These are phyloP conservation scores for Escovopsis weberi DNA, from an alignment of 2,329 filamentous ascomycete species.

Conservation along the genomic window DNA sequence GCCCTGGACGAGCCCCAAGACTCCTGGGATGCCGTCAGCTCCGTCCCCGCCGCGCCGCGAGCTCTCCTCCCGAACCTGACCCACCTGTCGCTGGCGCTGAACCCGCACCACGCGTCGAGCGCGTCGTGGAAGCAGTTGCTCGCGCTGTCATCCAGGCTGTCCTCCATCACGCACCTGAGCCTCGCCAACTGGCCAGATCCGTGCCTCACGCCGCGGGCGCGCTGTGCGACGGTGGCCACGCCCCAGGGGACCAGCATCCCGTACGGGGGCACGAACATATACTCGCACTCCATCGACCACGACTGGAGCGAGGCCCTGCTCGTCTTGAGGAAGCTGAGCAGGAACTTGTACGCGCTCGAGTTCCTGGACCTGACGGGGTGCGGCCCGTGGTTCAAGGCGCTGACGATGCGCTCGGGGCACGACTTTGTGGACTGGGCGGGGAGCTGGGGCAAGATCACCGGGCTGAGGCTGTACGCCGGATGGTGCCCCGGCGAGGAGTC, in stretches of 20 bases:
- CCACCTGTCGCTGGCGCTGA: slow-evolving; percentile 42
- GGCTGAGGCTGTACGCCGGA: slow-evolving; percentile 30
- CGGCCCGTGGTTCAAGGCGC: slow-evolving; percentile 35
- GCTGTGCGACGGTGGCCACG: slow-evolving; percentile 30
- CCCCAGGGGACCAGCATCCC: slow-evolving; percentile 29
- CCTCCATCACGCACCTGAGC: slow-evolving; percentile 43
- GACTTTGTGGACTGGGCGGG: slow-evolving; percentile 39
- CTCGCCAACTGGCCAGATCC: slow-evolving; percentile 49
- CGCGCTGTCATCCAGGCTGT: slow-evolving; percentile 34
- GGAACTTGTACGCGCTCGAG: slow-evolving; percentile 40
- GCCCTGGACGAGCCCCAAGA: slow-evolving; percentile 25
- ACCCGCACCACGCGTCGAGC: slow-evolving; percentile 17
- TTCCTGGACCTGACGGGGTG: slow-evolving; percentile 49
- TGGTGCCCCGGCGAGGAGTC: slow-evolving; percentile 23
- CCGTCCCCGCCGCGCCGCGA: slow-evolving; percentile 15
- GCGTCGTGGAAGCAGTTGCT: slow-evolving; percentile 47
- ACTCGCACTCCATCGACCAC: slow-evolving; percentile 42
- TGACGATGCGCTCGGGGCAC: slow-evolving; percentile 27
- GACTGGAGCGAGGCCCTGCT: slow-evolving; percentile 46
- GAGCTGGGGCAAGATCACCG: slow-evolving; percentile 37
- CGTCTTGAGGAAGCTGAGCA: slow-evolving; percentile 39
- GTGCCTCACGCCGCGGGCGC: slow-evolving; percentile 39
- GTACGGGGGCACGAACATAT: slow-evolving; percentile 40
- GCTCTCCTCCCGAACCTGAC: slow-evolving; percentile 41
- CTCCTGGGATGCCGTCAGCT: slow-evolving; percentile 36